Conservation (phyloP, 495 filamentous ascomycete species). For the Daldinia loculata region DNA sequence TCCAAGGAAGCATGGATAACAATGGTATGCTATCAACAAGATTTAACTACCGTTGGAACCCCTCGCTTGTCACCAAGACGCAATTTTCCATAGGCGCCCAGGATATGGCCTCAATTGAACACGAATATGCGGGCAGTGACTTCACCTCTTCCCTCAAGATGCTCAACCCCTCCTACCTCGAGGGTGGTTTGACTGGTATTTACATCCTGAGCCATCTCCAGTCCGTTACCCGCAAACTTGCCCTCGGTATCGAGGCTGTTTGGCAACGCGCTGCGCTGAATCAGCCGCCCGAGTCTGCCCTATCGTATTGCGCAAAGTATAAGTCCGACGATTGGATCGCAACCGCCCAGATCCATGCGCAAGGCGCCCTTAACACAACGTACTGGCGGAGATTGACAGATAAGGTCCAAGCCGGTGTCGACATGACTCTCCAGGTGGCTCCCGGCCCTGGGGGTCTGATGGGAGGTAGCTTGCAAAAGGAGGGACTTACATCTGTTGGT, state of each 20-base stretch:
- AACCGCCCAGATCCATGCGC: slow-evolving; percentile 81
- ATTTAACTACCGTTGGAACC: slow-evolving; percentile 88
- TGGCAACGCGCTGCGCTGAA: slow-evolving; percentile 86
- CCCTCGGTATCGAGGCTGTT: slow-evolving; percentile 89
- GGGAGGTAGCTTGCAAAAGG: slow-evolving; percentile 77
- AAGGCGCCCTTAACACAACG: slow-evolving; percentile 85
- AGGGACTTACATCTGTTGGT: slow-evolving; percentile 89
- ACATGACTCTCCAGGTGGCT: slow-evolving; percentile 86
- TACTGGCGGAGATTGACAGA: slow-evolving; percentile 97
- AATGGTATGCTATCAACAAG: slow-evolving; percentile 82
- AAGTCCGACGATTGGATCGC: slow-evolving; percentile 91
- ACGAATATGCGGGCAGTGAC: slow-evolving; percentile 91
- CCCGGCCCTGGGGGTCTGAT: slow-evolving; percentile 69
- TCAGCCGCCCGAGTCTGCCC: slow-evolving; percentile 80
- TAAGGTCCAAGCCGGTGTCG: slow-evolving; percentile 93
- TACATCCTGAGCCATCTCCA: slow-evolving; percentile 96
- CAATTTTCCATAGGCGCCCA: slow-evolving; percentile 78
- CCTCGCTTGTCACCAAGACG: slow-evolving; percentile 79
- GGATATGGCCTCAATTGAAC: slow-evolving; percentile 87
- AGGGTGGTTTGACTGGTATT: slow-evolving; percentile 92
- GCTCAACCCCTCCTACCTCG: slow-evolving; percentile 90
- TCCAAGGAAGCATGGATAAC: slow-evolving; percentile 95
- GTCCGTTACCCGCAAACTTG: slow-evolving; percentile 84
- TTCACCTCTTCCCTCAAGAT: slow-evolving; percentile 91
- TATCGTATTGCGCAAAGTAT: slow-evolving; percentile 91